phyloP scores from a whole-genome alignment of 495 filamentous ascomycete species.

The Daldinia vernicosa region DNA sequence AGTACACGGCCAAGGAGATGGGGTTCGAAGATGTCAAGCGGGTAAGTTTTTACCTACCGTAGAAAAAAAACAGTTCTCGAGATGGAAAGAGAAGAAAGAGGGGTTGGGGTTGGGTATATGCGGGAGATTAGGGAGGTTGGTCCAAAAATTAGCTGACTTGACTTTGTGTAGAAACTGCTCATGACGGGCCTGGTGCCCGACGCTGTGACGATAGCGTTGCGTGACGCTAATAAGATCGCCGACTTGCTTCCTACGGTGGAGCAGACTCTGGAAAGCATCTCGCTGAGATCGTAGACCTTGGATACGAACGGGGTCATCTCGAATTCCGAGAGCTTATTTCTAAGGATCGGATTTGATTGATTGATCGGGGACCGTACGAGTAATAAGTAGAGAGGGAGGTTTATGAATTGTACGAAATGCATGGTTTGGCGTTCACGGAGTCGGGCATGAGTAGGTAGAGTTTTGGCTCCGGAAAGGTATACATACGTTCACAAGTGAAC shows the following conservation, averaged over 20 bases:
- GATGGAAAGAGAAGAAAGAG: too few relatives aligned
- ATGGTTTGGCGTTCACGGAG: slow-evolving; percentile 29
- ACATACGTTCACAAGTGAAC: neutral
- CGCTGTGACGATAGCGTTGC: slow-evolving; percentile 77
- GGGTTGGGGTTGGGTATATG: too few relatives aligned
- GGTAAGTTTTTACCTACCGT: too few relatives aligned
- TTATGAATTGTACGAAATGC: slow-evolving; percentile 27
- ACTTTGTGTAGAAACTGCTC: slow-evolving; percentile 67
- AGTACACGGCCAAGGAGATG: slow-evolving; percentile 86
- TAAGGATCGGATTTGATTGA: neutral
- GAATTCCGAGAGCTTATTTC: neutral
- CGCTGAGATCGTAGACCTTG: slow-evolving; percentile 23
- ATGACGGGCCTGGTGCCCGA: slow-evolving; percentile 67
- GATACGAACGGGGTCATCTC: neutral
- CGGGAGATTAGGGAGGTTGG: neutral
- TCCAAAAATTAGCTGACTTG: slow-evolving; percentile 4
- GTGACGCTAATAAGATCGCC: slow-evolving; percentile 83
- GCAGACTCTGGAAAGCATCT: slow-evolving; percentile 56
- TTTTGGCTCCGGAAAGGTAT: neutral
- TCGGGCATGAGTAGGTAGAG: slow-evolving; percentile 1
- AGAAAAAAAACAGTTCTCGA: too few relatives aligned
- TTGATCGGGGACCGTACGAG: slow-evolving; percentile 8
- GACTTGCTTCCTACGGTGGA: slow-evolving; percentile 78
- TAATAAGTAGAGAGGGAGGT: neutral
- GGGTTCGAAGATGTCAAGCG: slow-evolving; percentile 78